Base-by-base conservation (phyloP, 306 rosid species). In the Cucurbita maxima region DNA sequence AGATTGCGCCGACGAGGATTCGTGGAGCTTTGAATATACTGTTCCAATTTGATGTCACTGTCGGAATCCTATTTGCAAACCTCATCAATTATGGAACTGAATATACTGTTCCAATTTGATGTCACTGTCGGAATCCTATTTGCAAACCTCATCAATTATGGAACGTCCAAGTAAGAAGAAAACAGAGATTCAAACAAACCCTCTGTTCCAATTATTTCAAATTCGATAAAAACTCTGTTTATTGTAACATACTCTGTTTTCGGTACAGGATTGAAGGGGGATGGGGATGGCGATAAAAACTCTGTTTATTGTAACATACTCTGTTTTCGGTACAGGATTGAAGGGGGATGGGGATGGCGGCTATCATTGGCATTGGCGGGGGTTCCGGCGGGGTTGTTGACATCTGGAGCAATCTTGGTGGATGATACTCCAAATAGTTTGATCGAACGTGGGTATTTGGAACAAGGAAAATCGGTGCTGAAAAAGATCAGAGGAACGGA, bases 1-100 rank as follows among this genome's bases (percentile, higher is more conserved):
- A 93, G 79, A 90, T 93, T 1, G 98, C 98, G 9, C 98, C 97
- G 4, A 82, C 98, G 7, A 90, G 97, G 79, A 93, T 93, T 19
- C 96, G 98, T 20, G 98, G 98, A 81, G 98, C 81, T 15, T 75
- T 93, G 58, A 93, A 93, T 82, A 93, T 93, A 43, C 61, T 90
- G 22, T 93, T 93, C 64, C 98, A 93, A 73, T 87, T 93, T 19
- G 88, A 90, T 61, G 52, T 90, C 71, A 93, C 96, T 48, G 77
- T 93, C 25, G 98, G 98, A 16, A 93, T 93, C 72, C 93, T 93
- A 47, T 88, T 93, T n/a, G 91, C 98, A 3, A 86, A 66, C 78
- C 90, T 93, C 2, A 84, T 93, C 81, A 93, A n/a, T n/a, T n/a
- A n/a, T n/a, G n/a, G n/a, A n/a, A n/a, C n/a, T 93, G 71, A 93